These are phyloP conservation scores for Verticillium nonalfalfae DNA, from an alignment of 2,329 filamentous ascomycete species.

Conservation along the genomic window DNA sequence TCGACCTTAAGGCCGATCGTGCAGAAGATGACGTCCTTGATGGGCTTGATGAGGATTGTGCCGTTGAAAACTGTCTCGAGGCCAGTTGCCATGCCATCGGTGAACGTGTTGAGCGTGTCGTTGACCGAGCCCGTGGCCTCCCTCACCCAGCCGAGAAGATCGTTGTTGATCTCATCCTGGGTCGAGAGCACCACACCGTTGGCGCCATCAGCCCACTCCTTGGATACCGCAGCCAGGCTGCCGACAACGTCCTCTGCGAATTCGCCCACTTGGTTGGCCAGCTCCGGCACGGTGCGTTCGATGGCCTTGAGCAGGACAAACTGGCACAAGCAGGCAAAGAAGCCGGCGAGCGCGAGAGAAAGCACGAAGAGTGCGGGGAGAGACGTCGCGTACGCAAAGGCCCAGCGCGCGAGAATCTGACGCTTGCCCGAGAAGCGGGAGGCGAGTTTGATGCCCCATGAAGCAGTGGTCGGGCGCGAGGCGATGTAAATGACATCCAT, in stretches of 20 bases:
- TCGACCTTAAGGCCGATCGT: constrained; percentile 84
- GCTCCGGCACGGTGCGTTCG: constrained; percentile 67
- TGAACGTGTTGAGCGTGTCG: constrained; percentile 75
- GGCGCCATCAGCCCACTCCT: constrained; percentile 68
- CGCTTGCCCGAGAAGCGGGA: constrained; percentile 57
- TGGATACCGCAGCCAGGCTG: constrained; percentile 67
- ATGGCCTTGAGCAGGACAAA: constrained; percentile 69
- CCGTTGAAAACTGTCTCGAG: constrained; percentile 75
- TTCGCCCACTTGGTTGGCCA: constrained; percentile 67
- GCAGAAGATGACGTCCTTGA: constrained; percentile 76
- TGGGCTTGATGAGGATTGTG: constrained; percentile 72
- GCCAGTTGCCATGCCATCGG: constrained; percentile 66
- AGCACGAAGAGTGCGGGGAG: constrained; percentile 80
- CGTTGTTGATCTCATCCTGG: constrained; percentile 72
- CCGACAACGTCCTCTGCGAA: constrained; percentile 74
- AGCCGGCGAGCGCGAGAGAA: constrained; percentile 72
- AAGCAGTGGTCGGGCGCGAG: constrained; percentile 71
- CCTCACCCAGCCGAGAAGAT: constrained; percentile 82
- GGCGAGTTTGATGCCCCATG: constrained; percentile 64
- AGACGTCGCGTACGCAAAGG: constrained; percentile 81
- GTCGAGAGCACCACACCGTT: constrained; percentile 67
- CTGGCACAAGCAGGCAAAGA: constrained; percentile 79
- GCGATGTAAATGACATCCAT: constrained; percentile 87
- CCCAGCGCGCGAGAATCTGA: constrained; percentile 74
- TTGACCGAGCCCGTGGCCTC: constrained; percentile 80